These are phyloP conservation scores for Torulaspora maleeae DNA, from an alignment of 805 yeast species.

Conservation along the genomic window DNA sequence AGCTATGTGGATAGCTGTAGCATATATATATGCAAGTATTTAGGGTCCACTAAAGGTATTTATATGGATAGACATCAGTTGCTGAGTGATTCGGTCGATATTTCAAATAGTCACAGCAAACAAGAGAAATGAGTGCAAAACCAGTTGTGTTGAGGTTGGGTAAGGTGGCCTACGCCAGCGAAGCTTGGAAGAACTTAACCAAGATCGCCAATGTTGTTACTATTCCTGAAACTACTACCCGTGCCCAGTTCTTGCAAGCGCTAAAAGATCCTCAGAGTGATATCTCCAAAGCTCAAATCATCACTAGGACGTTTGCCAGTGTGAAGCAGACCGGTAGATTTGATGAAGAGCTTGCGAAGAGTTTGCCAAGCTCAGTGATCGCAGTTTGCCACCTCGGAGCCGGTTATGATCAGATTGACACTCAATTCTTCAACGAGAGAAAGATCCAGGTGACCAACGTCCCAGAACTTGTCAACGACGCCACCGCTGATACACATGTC, in stretches of 20 bases:
- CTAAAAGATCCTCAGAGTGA: conserved; percentile 33
- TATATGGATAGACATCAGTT: background rate
- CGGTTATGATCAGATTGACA: conserved; percentile 70
- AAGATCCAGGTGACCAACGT: conserved; percentile 64
- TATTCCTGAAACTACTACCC: conserved; percentile 38
- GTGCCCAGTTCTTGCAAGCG: conserved; percentile 34
- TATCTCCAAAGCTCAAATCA: conserved; percentile 34
- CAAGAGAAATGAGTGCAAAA: conserved; percentile 27
- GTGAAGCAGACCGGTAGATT: conserved; percentile 54
- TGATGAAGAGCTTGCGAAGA: conserved; percentile 54
- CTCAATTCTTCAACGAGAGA: conserved; percentile 45
- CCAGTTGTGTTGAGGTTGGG: conserved; percentile 68
- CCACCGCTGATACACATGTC: conserved; percentile 71
- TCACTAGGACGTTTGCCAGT: conserved; percentile 52
- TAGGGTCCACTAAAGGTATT: background rate
- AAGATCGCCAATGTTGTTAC: conserved; percentile 47
- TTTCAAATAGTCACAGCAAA: background rate
- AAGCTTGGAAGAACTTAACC: conserved; percentile 58
- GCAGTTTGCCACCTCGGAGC: conserved; percentile 65
- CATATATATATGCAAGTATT: background rate
- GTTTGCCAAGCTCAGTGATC: conserved; percentile 51
- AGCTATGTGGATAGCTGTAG: background rate
- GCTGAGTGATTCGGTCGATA: background rate
- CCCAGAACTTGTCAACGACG: conserved; percentile 60
- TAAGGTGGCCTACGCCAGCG: conserved; percentile 51